Percentiles rank a stretch among this genome's conserved stretches.
phyloP scores from a whole-genome alignment of 169 alveolate genomes.

The Eimeria necatrix region DNA sequence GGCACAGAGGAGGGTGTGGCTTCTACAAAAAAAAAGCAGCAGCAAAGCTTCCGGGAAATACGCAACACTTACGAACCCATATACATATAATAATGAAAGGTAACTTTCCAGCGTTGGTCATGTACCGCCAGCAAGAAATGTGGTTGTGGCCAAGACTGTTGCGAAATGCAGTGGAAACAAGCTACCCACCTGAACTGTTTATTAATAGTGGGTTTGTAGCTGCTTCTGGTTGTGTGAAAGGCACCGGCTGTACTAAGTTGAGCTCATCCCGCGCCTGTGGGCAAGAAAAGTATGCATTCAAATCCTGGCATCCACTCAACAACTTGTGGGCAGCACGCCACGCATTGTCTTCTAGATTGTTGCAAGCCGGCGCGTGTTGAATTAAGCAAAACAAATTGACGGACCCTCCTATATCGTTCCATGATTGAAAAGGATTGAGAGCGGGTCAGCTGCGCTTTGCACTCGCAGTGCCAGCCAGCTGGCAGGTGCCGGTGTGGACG shows the following conservation, averaged over 20 bases:
- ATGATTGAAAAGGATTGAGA: conserved; percentile 27
- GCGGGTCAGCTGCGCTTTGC: background rate
- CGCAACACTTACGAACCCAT: background rate
- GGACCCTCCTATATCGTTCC: conserved; percentile 63
- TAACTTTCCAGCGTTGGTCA: too few species aligned
- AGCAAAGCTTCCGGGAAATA: background rate
- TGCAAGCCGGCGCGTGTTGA: too few species aligned
- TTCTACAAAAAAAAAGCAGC: background rate
- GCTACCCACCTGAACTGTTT: background rate
- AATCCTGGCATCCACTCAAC: background rate
- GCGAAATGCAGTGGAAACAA: background rate
- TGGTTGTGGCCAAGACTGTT: background rate
- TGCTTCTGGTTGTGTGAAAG: background rate
- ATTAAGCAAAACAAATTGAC: background rate
- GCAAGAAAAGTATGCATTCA: background rate
- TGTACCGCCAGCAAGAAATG: too few species aligned
- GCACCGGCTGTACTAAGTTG: background rate
- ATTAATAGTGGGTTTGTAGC: background rate
- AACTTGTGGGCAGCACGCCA: too few species aligned
- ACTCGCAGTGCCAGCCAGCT: too few species aligned
- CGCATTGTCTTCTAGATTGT: too few species aligned
- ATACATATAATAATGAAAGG: too few species aligned
- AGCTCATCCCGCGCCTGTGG: conserved; percentile 55
- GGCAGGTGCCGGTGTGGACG: too few species aligned
- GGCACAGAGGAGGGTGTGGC: background rate